A percentile compares a stretch with the other conserved stretches of the same genome.
Conservation (phyloP, 768 basidiomycete species). For the Kwoniella europaea region DNA sequence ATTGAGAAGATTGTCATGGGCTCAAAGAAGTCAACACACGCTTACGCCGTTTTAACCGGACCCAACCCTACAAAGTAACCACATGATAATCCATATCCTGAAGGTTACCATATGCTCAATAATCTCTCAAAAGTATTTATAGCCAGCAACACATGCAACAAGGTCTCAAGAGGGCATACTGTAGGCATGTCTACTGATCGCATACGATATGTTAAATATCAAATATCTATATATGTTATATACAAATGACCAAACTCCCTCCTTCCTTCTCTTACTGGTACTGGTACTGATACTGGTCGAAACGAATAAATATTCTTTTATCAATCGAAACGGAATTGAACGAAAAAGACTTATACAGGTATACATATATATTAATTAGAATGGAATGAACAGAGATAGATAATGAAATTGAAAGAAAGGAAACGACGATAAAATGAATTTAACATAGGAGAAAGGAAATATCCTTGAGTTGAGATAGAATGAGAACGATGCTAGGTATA, state of each 20-base stretch:
- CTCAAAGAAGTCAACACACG: neutral
- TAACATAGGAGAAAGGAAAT: neutral
- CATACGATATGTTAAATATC: neutral
- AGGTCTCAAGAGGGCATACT: too few relatives aligned
- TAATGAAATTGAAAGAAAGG: neutral
- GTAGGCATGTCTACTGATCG: constrained; percentile 10
- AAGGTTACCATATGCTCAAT: neutral
- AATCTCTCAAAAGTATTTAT: neutral
- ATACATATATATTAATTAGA: constrained; percentile 7
- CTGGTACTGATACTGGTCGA: neutral
- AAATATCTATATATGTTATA: neutral
- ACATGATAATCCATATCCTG: neutral
- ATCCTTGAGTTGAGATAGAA: neutral
- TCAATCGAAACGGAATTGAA: neutral
- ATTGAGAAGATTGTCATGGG: neutral
- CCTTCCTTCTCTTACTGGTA: neutral
- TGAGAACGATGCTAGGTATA: constrained; percentile 8
- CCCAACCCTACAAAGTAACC: neutral
- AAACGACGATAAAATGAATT: neutral
- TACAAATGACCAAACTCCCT: constrained; percentile 4
- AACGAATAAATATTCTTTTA: neutral
- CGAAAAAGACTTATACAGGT: constrained; percentile 7
- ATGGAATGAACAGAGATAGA: neutral
- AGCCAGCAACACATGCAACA: neutral
- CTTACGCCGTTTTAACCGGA: constrained; percentile 12